Percentiles rank a stretch among this genome's conserved stretches.
phyloP scores from a whole-genome alignment of 441 rosid species.

The Biscutella laevigata region DNA sequence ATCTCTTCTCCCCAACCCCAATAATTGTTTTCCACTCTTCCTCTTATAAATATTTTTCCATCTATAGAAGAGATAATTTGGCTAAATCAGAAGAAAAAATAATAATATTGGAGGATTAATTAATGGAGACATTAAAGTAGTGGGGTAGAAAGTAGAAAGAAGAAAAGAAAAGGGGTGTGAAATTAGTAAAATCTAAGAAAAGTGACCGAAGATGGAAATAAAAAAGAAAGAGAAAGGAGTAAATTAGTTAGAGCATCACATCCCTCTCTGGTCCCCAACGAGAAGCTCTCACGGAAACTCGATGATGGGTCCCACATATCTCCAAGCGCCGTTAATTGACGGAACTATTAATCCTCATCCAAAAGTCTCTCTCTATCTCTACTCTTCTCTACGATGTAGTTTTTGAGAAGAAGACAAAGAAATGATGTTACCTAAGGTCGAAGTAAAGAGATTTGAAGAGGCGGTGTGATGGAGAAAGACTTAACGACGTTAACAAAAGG shows the following conservation, averaged over 20 bases:
- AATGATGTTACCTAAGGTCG: slow-evolving; percentile 22
- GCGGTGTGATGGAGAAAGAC: slow-evolving; percentile 16
- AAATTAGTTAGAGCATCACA: slow-evolving; percentile 31
- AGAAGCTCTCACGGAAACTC: slow-evolving; percentile 25
- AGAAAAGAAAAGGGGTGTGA: slow-evolving; percentile 13
- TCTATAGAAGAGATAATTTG: neutral
- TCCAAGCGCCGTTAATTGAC: slow-evolving; percentile 26
- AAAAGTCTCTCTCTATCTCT: too few relatives aligned
- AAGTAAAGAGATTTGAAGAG: slow-evolving; percentile 11
- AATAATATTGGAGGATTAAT: too few relatives aligned
- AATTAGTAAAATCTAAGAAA: slow-evolving; percentile 11
- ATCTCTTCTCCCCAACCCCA: too few relatives aligned
- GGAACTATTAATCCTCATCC: slow-evolving; percentile 7
- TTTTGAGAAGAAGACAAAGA: slow-evolving; percentile 5
- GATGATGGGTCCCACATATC: slow-evolving; percentile 22
- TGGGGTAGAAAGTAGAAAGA: slow-evolving; percentile 26
- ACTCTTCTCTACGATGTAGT: slow-evolving; percentile 17
- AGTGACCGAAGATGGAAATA: slow-evolving; percentile 17
- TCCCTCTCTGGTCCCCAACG: slow-evolving; percentile 25
- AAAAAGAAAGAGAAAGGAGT: neutral
- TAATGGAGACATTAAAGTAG: slow-evolving; percentile 4
- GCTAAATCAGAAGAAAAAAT: slow-evolving; percentile 8
- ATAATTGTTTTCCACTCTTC: neutral
- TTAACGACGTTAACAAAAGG: slow-evolving; percentile 22
- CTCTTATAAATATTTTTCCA: neutral